Evolutionary conservation across 176 grass and related monocot genomes (phyloP).

Genomic region (Hordeum vulgare): MorexV3_pseudomolecules_assembly NC_058521.1:6320832-6321331

Average conservation of each 20-base stretch:
- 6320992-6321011: constrained; percentile 74
- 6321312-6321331: constrained; percentile 84
- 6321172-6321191: constrained; percentile 35
- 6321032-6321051: constrained; percentile 59
- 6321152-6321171: constrained; percentile 58
- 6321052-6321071: constrained; percentile 56
- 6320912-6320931: constrained; percentile 36
- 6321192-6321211: constrained; percentile 53
- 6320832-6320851: constrained; percentile 48
- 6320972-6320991: constrained; percentile 87
- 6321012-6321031: constrained; percentile 70
- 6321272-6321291: constrained; percentile 74
- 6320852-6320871: constrained; percentile 41
- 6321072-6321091: constrained; percentile 56
- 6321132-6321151: constrained; percentile 78
- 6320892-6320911: constrained; percentile 51
- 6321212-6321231: constrained; percentile 76
- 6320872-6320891: constrained; percentile 74
- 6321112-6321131: constrained; percentile 67
- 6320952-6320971: constrained; percentile 70
- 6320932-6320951: constrained; percentile 79
- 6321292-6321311: constrained; percentile 87
- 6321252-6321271: constrained; percentile 75
- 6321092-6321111: constrained; percentile 43
- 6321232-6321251: constrained; percentile 84